Evolutionary conservation across 2,329 filamentous ascomycete species (phyloP), one percentile per base, ranked within the genome.

Genomic region (Magnaporthiopsis rhizophila): DNA sequence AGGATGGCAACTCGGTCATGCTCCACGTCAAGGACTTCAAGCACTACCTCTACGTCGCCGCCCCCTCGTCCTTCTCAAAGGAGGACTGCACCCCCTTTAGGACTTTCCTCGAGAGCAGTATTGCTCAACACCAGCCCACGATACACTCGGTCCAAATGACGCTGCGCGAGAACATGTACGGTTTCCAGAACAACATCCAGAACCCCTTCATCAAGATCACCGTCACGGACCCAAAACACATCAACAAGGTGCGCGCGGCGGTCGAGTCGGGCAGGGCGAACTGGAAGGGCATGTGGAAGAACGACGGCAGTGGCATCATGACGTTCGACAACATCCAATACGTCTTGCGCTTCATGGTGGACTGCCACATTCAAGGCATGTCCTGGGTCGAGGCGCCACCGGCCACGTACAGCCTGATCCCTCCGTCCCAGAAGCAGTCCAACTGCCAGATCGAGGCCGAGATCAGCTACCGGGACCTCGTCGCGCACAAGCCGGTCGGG

Each of bases 321-420:
- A 98, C 95, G 0, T 99, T 94, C 71, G 95, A 99, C 79, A 97
- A 89, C 69, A 93, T 99, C 65, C 91, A 96, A 80, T 99, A 97
- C 73, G 86, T 98, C 32, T 78, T 98, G 68, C 86, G 95, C 62
- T 98, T 99, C 77, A 99, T 99, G 95, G 94, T 99, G 62, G 95
- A 99, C 75, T 96, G 90, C 69, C 89, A 91, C 84, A 89, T 99
- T 59, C 84, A 90, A 65, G 95, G 95, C 68, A 99, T 99, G 95
- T 94, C 92, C 1, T 99, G 95, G 95, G 92, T 98, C 0, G 92
- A 97, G 75, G 91, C 89, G 24, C 89, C 91, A 28, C 83, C 89
- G 3, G 83, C 82, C 36, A 87, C 88, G 67, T 97, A 94, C 77
- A 82, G 83, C 64, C 79, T 96, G 62, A 80, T 97, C 24, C 79